These are phyloP conservation scores for Syzygium syzygioides DNA, from an alignment of 441 rosid species.

Conservation along the genomic window DNA sequence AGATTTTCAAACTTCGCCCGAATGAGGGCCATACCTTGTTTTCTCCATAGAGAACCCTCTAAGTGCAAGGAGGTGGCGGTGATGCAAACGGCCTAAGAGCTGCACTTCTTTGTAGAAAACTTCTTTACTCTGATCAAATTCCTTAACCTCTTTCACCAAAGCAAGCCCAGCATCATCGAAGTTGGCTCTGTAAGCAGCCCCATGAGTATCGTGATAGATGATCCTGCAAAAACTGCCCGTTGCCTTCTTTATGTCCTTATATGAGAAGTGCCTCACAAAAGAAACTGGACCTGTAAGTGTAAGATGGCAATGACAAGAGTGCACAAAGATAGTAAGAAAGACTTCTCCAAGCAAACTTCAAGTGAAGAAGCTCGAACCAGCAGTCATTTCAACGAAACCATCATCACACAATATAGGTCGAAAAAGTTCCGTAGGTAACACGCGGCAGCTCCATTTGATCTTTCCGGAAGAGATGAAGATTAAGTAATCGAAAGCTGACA, in stretches of 20 bases:
- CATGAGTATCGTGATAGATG: slow-evolving; percentile 48
- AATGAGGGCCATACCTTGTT: slow-evolving; percentile 38
- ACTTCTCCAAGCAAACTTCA: neutral
- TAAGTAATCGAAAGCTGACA: neutral
- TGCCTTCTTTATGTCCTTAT: slow-evolving; percentile 68
- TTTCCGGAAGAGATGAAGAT: neutral
- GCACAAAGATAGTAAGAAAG: neutral
- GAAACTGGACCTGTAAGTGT: slow-evolving; percentile 36
- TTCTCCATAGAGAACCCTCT: slow-evolving; percentile 63
- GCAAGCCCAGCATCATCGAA: slow-evolving; percentile 56
- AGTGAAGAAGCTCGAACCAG: neutral
- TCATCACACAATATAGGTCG: neutral
- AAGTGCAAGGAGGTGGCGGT: slow-evolving; percentile 86
- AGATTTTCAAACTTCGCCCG: neutral
- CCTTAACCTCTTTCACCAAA: slow-evolving; percentile 62
- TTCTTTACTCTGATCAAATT: slow-evolving; percentile 39
- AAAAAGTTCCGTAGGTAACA: neutral
- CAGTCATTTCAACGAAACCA: neutral
- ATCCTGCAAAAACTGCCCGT: slow-evolving; percentile 63
- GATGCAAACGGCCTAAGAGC: slow-evolving; percentile 72
- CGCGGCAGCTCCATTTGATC: neutral
- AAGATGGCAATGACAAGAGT: neutral
- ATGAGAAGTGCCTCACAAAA: slow-evolving; percentile 43
- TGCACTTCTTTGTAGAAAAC: slow-evolving; percentile 62
- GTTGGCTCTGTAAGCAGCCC: slow-evolving; percentile 67